Conservation (phyloP, 208 protist species). For the Leishmania major region DNA sequence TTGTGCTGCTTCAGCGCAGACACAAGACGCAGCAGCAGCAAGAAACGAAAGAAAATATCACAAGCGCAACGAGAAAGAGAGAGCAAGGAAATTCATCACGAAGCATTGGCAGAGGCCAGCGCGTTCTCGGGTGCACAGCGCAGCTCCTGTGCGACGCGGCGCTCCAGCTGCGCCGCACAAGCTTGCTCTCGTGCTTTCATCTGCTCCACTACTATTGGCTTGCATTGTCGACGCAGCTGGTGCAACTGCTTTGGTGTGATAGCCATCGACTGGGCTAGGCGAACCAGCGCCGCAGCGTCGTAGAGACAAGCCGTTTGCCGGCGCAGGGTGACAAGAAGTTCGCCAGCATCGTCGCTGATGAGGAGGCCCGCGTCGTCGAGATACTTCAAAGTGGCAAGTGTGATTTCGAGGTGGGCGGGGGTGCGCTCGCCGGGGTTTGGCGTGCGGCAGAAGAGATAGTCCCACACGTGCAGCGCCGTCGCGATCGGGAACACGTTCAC, state of each 20-base stretch:
- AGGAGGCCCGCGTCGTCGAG: slow-evolving; percentile 38
- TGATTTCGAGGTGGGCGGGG: slow-evolving; percentile 50
- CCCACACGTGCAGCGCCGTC: slow-evolving; percentile 66
- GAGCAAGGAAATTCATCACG: background rate
- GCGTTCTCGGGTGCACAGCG: background rate
- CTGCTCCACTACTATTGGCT: slow-evolving; percentile 26
- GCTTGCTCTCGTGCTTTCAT: slow-evolving; percentile 26
- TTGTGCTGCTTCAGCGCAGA: background rate
- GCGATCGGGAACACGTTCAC: slow-evolving; percentile 61
- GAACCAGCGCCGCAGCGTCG: slow-evolving; percentile 43
- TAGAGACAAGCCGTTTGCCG: slow-evolving; percentile 35
- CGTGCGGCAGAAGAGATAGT: slow-evolving; percentile 53
- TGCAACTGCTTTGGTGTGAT: slow-evolving; percentile 40
- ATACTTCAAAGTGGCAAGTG: slow-evolving; percentile 53
- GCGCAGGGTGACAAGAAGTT: slow-evolving; percentile 40
- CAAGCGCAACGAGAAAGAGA: background rate
- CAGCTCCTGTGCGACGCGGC: slow-evolving; percentile 32
- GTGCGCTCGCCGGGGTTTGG: slow-evolving; percentile 21
- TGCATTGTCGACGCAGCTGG: slow-evolving; percentile 38
- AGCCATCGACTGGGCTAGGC: slow-evolving; percentile 20
- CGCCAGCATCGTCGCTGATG: slow-evolving; percentile 29
- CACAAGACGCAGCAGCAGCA: background rate
- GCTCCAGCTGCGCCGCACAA: slow-evolving; percentile 17
- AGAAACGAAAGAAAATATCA: background rate
- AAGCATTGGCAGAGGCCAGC: background rate